These are phyloP conservation scores for Phytophthora pinifolia DNA, from an alignment of 352 stramenopile genomes.

Conservation along the genomic window DNA sequence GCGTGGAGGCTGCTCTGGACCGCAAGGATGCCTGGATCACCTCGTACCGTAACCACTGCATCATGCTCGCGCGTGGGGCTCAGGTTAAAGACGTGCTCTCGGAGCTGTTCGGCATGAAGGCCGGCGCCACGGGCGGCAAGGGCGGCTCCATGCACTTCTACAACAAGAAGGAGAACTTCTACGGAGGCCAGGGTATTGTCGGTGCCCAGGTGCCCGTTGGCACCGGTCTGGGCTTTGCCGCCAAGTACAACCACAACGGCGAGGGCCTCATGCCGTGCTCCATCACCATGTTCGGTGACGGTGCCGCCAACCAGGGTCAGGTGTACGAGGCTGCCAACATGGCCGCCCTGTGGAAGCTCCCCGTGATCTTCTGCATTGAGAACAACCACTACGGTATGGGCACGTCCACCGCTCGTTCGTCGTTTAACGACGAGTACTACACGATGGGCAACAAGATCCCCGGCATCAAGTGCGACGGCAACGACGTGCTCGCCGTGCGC, in stretches of 20 bases:
- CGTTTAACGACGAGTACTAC: slow-evolving; percentile 98
- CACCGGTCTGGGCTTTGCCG: slow-evolving; percentile 97
- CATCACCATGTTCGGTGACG: slow-evolving; percentile 99
- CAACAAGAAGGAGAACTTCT: slow-evolving; percentile 98
- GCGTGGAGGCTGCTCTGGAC: slow-evolving; percentile 95
- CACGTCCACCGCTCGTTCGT: slow-evolving; percentile 97
- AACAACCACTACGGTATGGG: slow-evolving; percentile 99
- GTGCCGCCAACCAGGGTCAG: slow-evolving; percentile 99
- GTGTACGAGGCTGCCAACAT: slow-evolving; percentile 98
- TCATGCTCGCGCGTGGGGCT: slow-evolving; percentile 94
- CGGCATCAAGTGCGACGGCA: slow-evolving; percentile 98
- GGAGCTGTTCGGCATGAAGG: slow-evolving; percentile 96
- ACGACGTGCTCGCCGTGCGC: slow-evolving; percentile 97
- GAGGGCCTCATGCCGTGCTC: slow-evolving; percentile 90
- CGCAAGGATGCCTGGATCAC: slow-evolving; percentile 98
- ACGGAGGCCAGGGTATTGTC: slow-evolving; percentile 98
- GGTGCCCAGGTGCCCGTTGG: slow-evolving; percentile 98
- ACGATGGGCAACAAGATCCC: slow-evolving; percentile 99
- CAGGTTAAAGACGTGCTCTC: slow-evolving; percentile 92
- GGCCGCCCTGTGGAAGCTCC: slow-evolving; percentile 97
- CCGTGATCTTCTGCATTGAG: slow-evolving; percentile 99
- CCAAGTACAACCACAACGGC: slow-evolving; percentile 98
- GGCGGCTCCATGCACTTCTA: slow-evolving; percentile 99
- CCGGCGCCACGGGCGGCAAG: slow-evolving; percentile 94
- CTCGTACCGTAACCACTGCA: slow-evolving; percentile 99